Conservation (phyloP, 1,284 basidiomycete species). For the Moesziomyces sp. region DNA sequence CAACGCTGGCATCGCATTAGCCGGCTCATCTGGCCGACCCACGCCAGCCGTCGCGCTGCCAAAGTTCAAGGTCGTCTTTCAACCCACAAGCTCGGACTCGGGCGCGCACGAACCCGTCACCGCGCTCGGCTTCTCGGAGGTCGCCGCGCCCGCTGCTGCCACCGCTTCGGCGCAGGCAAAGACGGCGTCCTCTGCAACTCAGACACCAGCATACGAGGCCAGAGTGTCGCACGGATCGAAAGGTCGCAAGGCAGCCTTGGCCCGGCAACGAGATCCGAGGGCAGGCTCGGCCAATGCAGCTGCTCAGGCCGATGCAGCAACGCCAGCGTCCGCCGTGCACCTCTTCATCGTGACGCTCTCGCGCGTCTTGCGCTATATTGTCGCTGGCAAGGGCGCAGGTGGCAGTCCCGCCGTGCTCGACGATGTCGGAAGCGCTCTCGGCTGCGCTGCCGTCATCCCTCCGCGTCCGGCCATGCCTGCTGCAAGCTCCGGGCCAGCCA, state of each 20-base stretch:
- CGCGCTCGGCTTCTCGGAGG: conserved; percentile 84
- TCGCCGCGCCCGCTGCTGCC: conserved; percentile 1
- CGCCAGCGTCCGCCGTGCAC: conserved; percentile 70
- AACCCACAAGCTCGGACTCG: conserved; percentile 32
- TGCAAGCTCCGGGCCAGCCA: not conserved
- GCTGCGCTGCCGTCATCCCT: conserved; percentile 75
- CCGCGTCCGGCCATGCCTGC: conserved; percentile 4
- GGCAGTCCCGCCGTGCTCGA: conserved; percentile 78
- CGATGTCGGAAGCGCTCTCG: conserved; percentile 83
- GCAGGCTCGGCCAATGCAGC: not conserved
- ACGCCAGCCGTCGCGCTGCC: conserved; percentile 53
- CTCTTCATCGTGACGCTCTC: conserved; percentile 90
- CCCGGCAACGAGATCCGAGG: conserved; percentile 24
- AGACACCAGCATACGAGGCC: conserved; percentile 25
- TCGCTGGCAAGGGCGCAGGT: conserved; percentile 78
- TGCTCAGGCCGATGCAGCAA: conserved; percentile 8
- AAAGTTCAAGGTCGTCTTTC: conserved; percentile 65
- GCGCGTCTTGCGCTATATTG: conserved; percentile 80
- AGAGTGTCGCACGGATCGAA: conserved; percentile 32
- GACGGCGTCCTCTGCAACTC: not conserved
- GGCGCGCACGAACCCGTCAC: conserved; percentile 82
- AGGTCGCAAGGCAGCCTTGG: conserved; percentile 36
- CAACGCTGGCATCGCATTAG: conserved; percentile 32
- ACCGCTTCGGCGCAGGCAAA: conserved; percentile 1
- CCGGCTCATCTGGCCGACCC: conserved; percentile 10